A percentile compares a stretch with the other conserved stretches of the same genome.
Evolutionary conservation across 306 rosid genomes (phyloP).

Genomic region (Neltuma alba): DNA sequence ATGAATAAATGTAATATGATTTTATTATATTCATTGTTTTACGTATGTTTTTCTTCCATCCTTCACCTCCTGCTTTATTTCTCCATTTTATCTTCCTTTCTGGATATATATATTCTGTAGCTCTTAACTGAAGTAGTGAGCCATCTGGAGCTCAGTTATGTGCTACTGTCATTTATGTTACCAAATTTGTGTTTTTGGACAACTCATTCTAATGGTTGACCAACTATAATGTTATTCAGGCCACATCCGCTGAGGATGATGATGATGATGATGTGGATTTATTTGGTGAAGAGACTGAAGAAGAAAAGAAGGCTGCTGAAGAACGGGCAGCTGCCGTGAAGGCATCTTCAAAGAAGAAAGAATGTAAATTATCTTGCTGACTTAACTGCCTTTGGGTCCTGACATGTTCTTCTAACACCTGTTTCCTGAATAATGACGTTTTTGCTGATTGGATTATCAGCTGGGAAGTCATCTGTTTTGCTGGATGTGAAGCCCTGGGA

Average conservation of each 20-base stretch:
- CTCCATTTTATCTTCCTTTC: too few relatives aligned
- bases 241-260: slow-evolving; percentile 56
- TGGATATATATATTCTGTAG: too few relatives aligned
- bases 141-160: too few relatives aligned
- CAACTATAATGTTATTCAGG: slow-evolving; percentile 49
- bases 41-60: not conserved
- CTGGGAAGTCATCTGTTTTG: slow-evolving; percentile 92
- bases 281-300: slow-evolving; percentile 97
- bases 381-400: not conserved
- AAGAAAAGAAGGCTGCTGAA: slow-evolving; percentile 97
- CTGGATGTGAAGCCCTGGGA: slow-evolving; percentile 99
- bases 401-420: not conserved
- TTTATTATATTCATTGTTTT: not conserved
- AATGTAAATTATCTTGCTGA: slow-evolving; percentile 51
- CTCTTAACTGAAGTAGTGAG: too few relatives aligned
- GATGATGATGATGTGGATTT: slow-evolving; percentile 91
- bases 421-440: slow-evolving; percentile 9
- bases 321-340: slow-evolving; percentile 84
- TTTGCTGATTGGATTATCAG: slow-evolving; percentile 39
- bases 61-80: too few relatives aligned
- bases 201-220: not conserved
- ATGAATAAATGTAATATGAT: too few relatives aligned
- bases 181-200: not conserved
- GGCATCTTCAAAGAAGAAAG: slow-evolving; percentile 89
- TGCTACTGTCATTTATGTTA: not conserved